Evolutionary conservation across 495 filamentous ascomycete genomes (phyloP).

Genomic region (Penicillium paxilli): DNA sequence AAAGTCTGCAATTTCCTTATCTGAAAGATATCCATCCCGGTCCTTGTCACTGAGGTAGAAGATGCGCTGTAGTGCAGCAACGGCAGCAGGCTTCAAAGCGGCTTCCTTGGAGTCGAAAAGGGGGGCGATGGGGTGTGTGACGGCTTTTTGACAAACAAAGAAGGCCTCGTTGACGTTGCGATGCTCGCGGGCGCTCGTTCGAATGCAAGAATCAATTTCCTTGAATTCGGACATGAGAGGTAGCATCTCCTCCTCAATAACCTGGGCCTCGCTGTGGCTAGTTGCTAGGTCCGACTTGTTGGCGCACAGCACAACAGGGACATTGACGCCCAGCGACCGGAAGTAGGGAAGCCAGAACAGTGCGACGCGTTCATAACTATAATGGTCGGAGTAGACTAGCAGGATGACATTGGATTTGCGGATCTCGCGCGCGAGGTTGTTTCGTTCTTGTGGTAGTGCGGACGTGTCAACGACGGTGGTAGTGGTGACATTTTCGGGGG

Average conservation of each 20-base stretch:
- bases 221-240: slow-evolving; percentile 98
- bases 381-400: slow-evolving; percentile 97
- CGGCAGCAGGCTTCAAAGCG: slow-evolving; percentile 81
- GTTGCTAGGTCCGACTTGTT: slow-evolving; percentile 88
- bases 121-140: slow-evolving; percentile 95
- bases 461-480: slow-evolving; percentile 97
- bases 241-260: slow-evolving; percentile 95
- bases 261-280: slow-evolving; percentile 70
- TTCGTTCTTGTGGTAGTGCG: slow-evolving; percentile 88
- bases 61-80: slow-evolving; percentile 80
- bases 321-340: slow-evolving; percentile 93
- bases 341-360: slow-evolving; percentile 98
- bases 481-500: slow-evolving; percentile 91
- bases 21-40: slow-evolving; percentile 90
- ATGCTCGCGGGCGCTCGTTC: slow-evolving; percentile 91
- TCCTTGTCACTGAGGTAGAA: slow-evolving; percentile 97
- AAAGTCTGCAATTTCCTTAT: slow-evolving; percentile 86
- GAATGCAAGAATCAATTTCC: slow-evolving; percentile 96
- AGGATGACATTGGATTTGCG: slow-evolving; percentile 95
- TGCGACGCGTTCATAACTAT: slow-evolving; percentile 96
- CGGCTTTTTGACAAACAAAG: slow-evolving; percentile 97
- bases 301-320: slow-evolving; percentile 95
- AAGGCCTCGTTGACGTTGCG: slow-evolving; percentile 96
- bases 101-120: slow-evolving; percentile 94
- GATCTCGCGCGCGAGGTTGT: slow-evolving; percentile 85